These are phyloP conservation scores for Alternaria panax DNA, from an alignment of 2,329 filamentous ascomycete species.

Conservation along the genomic window DNA sequence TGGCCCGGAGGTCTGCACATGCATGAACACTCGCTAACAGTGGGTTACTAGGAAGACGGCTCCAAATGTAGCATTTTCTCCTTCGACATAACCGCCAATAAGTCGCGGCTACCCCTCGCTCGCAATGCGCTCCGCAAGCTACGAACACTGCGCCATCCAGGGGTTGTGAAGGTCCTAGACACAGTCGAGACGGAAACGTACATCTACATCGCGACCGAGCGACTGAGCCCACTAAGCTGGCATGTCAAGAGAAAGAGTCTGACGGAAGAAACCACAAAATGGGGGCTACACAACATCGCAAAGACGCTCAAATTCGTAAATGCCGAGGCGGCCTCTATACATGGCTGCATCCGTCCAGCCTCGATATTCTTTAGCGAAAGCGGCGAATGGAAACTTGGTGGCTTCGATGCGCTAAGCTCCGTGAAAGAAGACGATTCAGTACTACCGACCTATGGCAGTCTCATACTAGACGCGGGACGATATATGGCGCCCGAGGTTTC, in stretches of 20 bases:
- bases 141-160: constrained; percentile 90
- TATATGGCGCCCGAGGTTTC: constrained; percentile 89
- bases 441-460: constrained; percentile 88
- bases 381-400: constrained; percentile 95
- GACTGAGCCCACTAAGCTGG: constrained; percentile 86
- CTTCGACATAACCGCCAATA: constrained; percentile 86
- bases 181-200: constrained; percentile 96
- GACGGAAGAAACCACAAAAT: constrained; percentile 92
- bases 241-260: constrained; percentile 87
- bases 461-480: constrained; percentile 82
- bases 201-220: constrained; percentile 95
- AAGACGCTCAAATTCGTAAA: constrained; percentile 97
- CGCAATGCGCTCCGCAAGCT: constrained; percentile 94
- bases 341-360: constrained; percentile 83
- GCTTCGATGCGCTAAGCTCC: constrained; percentile 91
- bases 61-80: constrained; percentile 96
- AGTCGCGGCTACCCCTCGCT: constrained; percentile 81
- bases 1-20: constrained; percentile 31
- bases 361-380: constrained; percentile 95
- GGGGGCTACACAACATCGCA: constrained; percentile 89
- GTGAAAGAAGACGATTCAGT: constrained; percentile 95
- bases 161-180: constrained; percentile 91
- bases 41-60: constrained; percentile 76
- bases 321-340: constrained; percentile 87
- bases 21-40: constrained; percentile 29